Conservation (phyloP, 1,139 yeast species). For the Pichia sp. region DNA sequence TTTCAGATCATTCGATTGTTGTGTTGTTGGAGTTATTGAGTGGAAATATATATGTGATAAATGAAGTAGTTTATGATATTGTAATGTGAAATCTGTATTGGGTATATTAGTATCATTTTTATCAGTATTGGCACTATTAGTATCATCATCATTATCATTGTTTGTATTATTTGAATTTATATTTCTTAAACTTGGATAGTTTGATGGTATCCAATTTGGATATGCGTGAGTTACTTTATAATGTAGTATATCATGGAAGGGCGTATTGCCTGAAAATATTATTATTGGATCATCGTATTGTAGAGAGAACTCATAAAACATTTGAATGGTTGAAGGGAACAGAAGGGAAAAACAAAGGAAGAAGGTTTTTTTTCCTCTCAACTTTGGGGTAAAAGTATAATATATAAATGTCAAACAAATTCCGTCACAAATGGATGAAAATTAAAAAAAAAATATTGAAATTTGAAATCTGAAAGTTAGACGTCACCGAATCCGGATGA, state of each 20-base stretch:
- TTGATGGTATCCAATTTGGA: conserved; percentile 11
- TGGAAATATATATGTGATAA: conserved; percentile 4
- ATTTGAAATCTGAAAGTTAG: neutral
- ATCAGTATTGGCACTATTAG: neutral
- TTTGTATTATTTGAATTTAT: neutral
- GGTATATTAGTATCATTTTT: neutral
- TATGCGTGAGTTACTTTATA: conserved; percentile 10
- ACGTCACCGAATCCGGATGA: neutral
- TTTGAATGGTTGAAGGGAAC: neutral
- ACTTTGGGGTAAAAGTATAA: too few relatives aligned
- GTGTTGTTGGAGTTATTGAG: conserved; percentile 2
- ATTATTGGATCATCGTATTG: conserved; percentile 21
- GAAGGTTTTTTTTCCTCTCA: too few relatives aligned
- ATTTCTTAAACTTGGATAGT: neutral
- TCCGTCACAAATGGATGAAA: too few relatives aligned
- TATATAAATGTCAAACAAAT: too few relatives aligned
- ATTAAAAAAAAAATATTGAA: too few relatives aligned
- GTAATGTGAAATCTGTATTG: neutral
- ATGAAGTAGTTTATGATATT: conserved; percentile 9
- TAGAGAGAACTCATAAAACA: conserved; percentile 22
- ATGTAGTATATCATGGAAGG: conserved; percentile 8
- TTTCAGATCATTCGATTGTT: conserved; percentile 4
- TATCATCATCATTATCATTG: neutral
- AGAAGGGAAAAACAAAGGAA: neutral
- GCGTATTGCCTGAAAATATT: conserved; percentile 4